Conservation (phyloP, 164 flowering plant genomes). For the Liquidambar formosana region DNA sequence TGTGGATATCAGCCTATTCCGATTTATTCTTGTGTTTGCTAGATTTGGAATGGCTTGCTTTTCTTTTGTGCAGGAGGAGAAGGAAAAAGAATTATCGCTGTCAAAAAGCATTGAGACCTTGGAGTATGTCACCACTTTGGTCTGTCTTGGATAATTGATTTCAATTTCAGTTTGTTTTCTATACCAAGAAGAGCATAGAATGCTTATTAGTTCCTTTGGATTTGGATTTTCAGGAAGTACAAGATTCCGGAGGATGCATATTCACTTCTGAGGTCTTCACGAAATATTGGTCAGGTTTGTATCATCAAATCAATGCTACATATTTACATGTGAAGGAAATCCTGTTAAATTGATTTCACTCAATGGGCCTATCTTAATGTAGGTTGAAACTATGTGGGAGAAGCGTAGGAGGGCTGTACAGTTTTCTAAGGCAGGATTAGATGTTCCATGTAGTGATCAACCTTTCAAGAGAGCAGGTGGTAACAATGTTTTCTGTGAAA, state of each 20-base stretch:
- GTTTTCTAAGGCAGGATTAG: conserved; percentile 69
- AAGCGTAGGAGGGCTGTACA: conserved; percentile 63
- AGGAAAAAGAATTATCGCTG: conserved; percentile 42
- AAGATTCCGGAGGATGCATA: conserved; percentile 59
- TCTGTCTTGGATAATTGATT: neutral
- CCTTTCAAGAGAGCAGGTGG: conserved; percentile 28
- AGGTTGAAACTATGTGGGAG: conserved; percentile 74
- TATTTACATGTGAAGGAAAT: neutral
- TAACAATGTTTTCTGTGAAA: conserved; percentile 20
- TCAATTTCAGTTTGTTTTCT: neutral
- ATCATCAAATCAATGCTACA: neutral
- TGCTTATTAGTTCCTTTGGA: neutral
- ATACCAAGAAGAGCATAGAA: neutral
- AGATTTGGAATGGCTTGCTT: neutral
- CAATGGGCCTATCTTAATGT: neutral
- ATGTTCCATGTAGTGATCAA: conserved; percentile 38
- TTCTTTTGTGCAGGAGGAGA: conserved; percentile 59
- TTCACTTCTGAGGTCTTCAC: conserved; percentile 61
- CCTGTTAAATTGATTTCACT: neutral
- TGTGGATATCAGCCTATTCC: neutral
- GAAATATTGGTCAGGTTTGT: conserved; percentile 75
- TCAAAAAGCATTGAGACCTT: conserved; percentile 54
- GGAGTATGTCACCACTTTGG: conserved; percentile 44
- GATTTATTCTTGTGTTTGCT: neutral
- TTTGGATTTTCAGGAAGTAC: conserved; percentile 53